Base-by-base conservation (phyloP, 495 filamentous ascomycete genomes). In the Podospora bellae-mahoneyi region DNA sequence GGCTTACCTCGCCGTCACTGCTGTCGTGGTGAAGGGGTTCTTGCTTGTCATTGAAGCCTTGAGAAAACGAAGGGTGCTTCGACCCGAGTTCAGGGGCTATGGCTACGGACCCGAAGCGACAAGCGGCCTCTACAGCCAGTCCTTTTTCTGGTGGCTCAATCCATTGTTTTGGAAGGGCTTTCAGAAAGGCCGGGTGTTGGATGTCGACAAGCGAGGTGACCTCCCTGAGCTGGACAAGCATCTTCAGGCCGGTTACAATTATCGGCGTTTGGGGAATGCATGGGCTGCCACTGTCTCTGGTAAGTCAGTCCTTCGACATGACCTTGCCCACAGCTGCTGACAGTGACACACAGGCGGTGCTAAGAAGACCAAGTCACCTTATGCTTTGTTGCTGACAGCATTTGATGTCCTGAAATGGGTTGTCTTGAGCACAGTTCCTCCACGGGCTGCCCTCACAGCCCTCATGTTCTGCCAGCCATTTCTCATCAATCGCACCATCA, bases 391-490 rank as follows among this genome's bases (percentile, higher is more conserved):
- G 28, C 62, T 68, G 19, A 67, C 80, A 18, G 78, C 70, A 19
- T 72, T 87, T 66, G 74, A 80, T 60, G 79, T 79, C 15, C 72
- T 86, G 66, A 82, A 81, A 72, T 81, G 82, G 80, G 79, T 81
- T 60, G 61, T 89, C 4, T 71, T 82, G 3, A 74, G 81, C 10
- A 84, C 78, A 4, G 77, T 87, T 59, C 81, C 82, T 3, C 86
- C 88, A 3, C 76, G 87, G 34, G 73, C 84, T 2, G 83, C 77
- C 48, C 79, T 87, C 3, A 86, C 84, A 23, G 88, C 79, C 0
- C 87, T 91, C 73, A 84, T 79, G 63, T 86, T 89, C 67, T 84
- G 83, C 55, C 89, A 91, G 72, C 89, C 89, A 3, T 81, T 92
- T 58, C 80, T 92, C 23, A 80, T 92, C 16, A 80, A 85, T 59